These are phyloP conservation scores for Rhizopogon roseolus DNA, from an alignment of 768 basidiomycete species.

Conservation along the genomic window DNA sequence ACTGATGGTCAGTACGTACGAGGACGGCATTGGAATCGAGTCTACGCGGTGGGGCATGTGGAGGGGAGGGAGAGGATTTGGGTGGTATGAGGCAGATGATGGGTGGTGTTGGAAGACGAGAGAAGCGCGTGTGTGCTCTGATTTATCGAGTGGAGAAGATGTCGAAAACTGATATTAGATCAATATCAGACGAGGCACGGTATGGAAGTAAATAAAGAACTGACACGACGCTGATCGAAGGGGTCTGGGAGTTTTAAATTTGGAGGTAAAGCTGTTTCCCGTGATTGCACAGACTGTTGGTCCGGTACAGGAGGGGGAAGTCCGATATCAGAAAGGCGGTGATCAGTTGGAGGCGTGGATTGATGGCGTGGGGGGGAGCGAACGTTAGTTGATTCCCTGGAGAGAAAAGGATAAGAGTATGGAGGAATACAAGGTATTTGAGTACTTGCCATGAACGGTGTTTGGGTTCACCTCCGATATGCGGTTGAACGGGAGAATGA, in stretches of 20 bases:
- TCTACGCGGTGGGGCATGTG: slow-evolving; percentile 54
- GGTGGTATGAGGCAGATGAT: slow-evolving; percentile 10
- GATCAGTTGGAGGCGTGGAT: slow-evolving; percentile 24
- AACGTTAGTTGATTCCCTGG: slow-evolving; percentile 21
- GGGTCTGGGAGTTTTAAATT: slow-evolving; percentile 28
- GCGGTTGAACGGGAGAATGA: slow-evolving; percentile 23
- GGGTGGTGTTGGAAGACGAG: slow-evolving; percentile 11
- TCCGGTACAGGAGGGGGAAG: slow-evolving; percentile 3
- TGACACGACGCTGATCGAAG: slow-evolving; percentile 32
- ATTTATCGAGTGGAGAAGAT: slow-evolving; percentile 33
- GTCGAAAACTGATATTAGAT: slow-evolving; percentile 35
- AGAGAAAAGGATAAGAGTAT: slow-evolving; percentile 11
- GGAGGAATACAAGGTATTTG: slow-evolving; percentile 15
- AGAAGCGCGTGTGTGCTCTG: slow-evolving; percentile 19
- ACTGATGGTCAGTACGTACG: slow-evolving; percentile 24
- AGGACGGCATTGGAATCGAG: slow-evolving; percentile 26
- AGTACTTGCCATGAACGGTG: slow-evolving; percentile 22
- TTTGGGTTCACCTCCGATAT: slow-evolving; percentile 17
- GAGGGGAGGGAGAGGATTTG: slow-evolving; percentile 10
- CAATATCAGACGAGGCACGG: slow-evolving; percentile 34
- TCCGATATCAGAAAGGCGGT: slow-evolving; percentile 29
- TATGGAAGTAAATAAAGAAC: slow-evolving; percentile 28
- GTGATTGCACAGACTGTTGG: slow-evolving; percentile 12
- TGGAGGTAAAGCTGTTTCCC: slow-evolving; percentile 26
- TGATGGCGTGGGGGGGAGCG: slow-evolving; percentile 18